Base-by-base conservation (phyloP, 2,329 filamentous ascomycete species). In the Pseudocercospora pini-densiflorae region DNA sequence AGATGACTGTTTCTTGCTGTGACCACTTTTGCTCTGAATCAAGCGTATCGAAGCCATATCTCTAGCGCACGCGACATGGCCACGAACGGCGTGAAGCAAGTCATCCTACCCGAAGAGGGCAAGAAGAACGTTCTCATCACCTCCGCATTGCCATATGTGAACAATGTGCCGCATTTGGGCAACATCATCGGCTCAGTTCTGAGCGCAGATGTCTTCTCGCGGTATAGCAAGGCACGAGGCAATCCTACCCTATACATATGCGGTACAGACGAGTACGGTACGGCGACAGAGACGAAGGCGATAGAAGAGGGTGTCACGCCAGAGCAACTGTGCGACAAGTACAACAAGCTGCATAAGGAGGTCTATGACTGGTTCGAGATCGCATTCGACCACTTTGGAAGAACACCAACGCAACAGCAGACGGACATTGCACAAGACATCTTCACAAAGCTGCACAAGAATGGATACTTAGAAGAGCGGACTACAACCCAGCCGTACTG, bases 321-420 rank as follows among this genome's bases (percentile, higher is more conserved):
- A 23, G 86, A 91, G 74, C 87, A 94, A 77, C 88, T 98, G 12
- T 97, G 94, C 83, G 88, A 92, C 80, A 96, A 97, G 83, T 97
- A 96, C 84, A 92, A 96, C 82, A 89, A 88, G 74, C 89, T 97
- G 66, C 94, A 97, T 81, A 89, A 93, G 74, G 92, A 91, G 58
- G 91, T 97, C 71, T 98, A 98, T 80, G 88, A 96, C 79, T 97
- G 94, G 93, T 99, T 99, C 82, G 89, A 93, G 77, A 94, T 98
- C 76, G 89, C 87, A 65, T 98, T 98, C 77, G 94, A 98, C 81
- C 90, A 94, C 80, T 99, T 98, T 77, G 95, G 94, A 69, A 90
- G 94, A 66, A 98, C 95, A 5, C 93, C 94, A 2, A 98, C 94
- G 19, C 81, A 87, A 62, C 88, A 95, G 75, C 95, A 98, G 81